Percentiles rank a stretch among this genome's conserved stretches.
Evolutionary conservation across 1,284 basidiomycete genomes (phyloP).

Genomic region (Neonothopanus nambi): DNA sequence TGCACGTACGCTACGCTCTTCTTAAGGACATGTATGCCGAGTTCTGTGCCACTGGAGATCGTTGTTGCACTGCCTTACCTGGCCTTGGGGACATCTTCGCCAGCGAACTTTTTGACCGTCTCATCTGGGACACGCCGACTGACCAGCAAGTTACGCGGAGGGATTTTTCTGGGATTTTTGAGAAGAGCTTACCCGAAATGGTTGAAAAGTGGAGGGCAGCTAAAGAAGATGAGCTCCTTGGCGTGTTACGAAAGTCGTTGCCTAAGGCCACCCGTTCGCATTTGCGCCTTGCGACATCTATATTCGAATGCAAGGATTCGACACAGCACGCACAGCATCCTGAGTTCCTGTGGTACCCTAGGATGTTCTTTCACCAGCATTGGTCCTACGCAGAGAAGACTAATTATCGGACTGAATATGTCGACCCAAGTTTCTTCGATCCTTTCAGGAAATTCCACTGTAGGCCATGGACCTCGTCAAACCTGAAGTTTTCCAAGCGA

Average conservation of each 20-base stretch:
- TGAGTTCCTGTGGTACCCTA: background rate
- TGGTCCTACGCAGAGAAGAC: too few relatives aligned
- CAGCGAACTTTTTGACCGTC: background rate
- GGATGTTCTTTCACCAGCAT: background rate
- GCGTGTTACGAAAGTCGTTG: background rate
- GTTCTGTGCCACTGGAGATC: background rate
- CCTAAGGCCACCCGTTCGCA: background rate
- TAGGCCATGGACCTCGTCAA: background rate
- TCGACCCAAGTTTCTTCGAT: background rate
- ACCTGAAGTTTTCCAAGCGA: background rate
- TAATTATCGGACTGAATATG: background rate
- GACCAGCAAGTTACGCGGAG: background rate
- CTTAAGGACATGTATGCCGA: background rate
- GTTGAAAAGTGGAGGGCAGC: background rate
- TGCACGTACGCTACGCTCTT: background rate
- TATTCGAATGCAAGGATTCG: background rate
- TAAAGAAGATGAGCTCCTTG: background rate
- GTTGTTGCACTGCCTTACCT: slow-evolving; percentile 1
- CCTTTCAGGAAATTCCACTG: too few relatives aligned
- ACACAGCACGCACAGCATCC: background rate
- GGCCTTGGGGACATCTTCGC: background rate
- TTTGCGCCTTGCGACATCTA: background rate
- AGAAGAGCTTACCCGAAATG: background rate
- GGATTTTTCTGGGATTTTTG: background rate
- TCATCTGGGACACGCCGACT: background rate